Conservation (phyloP, 257 asterid genomes). For the Salvia hispanica region DNA sequence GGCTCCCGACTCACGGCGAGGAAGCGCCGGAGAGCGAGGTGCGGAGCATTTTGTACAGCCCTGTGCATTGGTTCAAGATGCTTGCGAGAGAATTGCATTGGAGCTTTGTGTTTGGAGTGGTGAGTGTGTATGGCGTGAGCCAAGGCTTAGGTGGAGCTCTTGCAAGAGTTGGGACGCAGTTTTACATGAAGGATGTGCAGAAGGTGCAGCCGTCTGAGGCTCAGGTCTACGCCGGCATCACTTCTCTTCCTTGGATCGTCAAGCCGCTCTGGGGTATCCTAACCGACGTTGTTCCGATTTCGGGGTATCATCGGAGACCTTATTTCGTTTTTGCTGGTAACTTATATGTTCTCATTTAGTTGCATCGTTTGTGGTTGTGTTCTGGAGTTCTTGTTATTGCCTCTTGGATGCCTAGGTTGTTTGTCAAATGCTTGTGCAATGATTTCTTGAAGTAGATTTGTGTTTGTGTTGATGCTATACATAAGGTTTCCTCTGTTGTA, state of each 20-base stretch:
- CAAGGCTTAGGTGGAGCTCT: conserved; percentile 92
- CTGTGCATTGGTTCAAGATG: conserved; percentile 73
- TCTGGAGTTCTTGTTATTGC: conserved; percentile 28
- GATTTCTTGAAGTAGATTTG: background rate
- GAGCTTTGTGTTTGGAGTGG: conserved; percentile 85
- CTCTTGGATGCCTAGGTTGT: conserved; percentile 13
- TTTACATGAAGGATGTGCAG: conserved; percentile 95
- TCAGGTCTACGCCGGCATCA: conserved; percentile 83
- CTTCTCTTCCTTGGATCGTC: conserved; percentile 89
- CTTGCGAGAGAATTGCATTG: conserved; percentile 73
- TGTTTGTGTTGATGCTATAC: background rate
- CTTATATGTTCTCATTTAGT: background rate
- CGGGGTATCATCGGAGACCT: conserved; percentile 86
- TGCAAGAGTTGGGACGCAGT: conserved; percentile 67
- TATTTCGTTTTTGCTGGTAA: conserved; percentile 91
- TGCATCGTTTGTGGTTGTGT: too few species aligned
- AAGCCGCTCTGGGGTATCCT: conserved; percentile 96
- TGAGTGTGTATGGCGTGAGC: conserved; percentile 79
- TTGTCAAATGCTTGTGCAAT: conserved; percentile 4
- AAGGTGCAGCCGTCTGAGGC: conserved; percentile 98
- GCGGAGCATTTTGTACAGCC: conserved; percentile 41
- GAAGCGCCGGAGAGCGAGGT: conserved; percentile 41
- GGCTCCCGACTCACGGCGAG: conserved; percentile 46
- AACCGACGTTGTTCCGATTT: conserved; percentile 85
- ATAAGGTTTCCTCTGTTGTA: background rate